phyloP scores from a whole-genome alignment of 148 eudicot genomes.

The Linanthus parryae region DNA sequence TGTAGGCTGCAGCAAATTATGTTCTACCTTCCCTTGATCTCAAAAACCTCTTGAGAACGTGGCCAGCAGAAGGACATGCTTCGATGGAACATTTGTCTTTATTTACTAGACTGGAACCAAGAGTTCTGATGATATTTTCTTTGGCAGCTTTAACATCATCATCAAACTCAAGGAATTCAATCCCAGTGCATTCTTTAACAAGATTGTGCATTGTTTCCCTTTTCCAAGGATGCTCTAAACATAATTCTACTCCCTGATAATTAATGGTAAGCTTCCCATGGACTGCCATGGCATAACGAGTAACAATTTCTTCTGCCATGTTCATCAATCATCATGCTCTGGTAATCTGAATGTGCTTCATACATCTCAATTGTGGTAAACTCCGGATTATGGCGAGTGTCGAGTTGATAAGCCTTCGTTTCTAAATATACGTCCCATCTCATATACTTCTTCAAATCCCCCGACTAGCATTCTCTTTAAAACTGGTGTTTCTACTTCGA shows the following conservation, averaged over 20 bases:
- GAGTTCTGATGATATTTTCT: slow-evolving; percentile 46
- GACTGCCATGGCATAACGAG: slow-evolving; percentile 84
- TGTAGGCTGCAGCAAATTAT: slow-evolving; percentile 82
- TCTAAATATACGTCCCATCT: slow-evolving; percentile 89
- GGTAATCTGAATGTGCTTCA: slow-evolving; percentile 96
- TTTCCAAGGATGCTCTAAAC: slow-evolving; percentile 85
- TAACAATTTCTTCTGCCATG: slow-evolving; percentile 87
- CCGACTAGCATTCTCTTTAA: slow-evolving; percentile 85
- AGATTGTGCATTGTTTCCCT: slow-evolving; percentile 97
- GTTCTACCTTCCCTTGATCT: slow-evolving; percentile 73
- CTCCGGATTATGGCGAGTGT: slow-evolving; percentile 99
- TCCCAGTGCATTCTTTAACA: slow-evolving; percentile 85
- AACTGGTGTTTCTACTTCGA: slow-evolving; percentile 97
- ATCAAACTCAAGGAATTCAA: slow-evolving; percentile 62
- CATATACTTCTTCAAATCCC: slow-evolving; percentile 94
- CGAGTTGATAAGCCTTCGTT: slow-evolving; percentile 98
- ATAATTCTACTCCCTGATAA: slow-evolving; percentile 87
- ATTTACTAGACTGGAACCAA: slow-evolving; percentile 38
- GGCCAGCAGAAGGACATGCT: slow-evolving; percentile 76
- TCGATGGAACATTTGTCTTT: slow-evolving; percentile 52
- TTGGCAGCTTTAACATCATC: slow-evolving; percentile 62
- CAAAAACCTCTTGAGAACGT: slow-evolving; percentile 90
- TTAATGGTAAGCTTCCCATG: slow-evolving; percentile 72
- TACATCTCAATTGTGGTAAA: slow-evolving; percentile 98
- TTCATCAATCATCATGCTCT: slow-evolving; percentile 96